Evolutionary conservation across 306 rosid species (phyloP), one percentile per base, ranked within the genome.

Genomic region (Hippophae tibetana): DNA sequence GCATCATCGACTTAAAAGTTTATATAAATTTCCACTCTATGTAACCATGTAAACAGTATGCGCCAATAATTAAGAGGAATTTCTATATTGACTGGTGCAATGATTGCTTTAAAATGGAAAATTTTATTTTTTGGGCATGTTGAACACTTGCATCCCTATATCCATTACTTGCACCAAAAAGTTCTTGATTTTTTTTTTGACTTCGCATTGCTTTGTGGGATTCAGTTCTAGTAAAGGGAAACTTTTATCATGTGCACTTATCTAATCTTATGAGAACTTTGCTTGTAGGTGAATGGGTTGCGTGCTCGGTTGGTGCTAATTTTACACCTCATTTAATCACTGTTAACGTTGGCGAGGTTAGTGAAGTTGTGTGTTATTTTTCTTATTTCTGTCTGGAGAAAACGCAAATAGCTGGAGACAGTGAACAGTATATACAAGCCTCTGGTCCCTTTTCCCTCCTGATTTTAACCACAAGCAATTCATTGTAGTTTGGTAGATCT

Each of bases 281-380:
- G 12, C 68, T 49, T 69, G 67, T 45, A 90, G 97, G 97, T 53
- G 94, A 87, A 73, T 87, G 94, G 95, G 87, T 83, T 62, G 83
- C 90, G 5, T 77, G 89, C 80, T 84, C 97, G 18, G 89, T 87
- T 64, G 95, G 95, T 73, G 86, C 90, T 65, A 87, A 90, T 79
- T 85, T 87, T 66, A 90, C 94, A 11, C 97, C 95, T 58, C 97
- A 90, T 72, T 79, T 87, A 79, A 87, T 90, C 75, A 84, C 83
- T 72, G 95, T 90, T 64, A 84, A 84, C 69, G 41, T 90, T 1
- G 97, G 97, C 65, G 95, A 90, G 97, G 97, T 84, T 79, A 76
- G 64, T 69, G 43, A 51, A 67, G 14, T 31, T 10, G 10, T 55
- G 45, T 52, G 13, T 42, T 31, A 18, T 38, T 13, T 53, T 38